These are phyloP conservation scores for Sugiyamaella pinicola DNA, from an alignment of 1,139 yeast genomes.

Conservation along the genomic window DNA sequence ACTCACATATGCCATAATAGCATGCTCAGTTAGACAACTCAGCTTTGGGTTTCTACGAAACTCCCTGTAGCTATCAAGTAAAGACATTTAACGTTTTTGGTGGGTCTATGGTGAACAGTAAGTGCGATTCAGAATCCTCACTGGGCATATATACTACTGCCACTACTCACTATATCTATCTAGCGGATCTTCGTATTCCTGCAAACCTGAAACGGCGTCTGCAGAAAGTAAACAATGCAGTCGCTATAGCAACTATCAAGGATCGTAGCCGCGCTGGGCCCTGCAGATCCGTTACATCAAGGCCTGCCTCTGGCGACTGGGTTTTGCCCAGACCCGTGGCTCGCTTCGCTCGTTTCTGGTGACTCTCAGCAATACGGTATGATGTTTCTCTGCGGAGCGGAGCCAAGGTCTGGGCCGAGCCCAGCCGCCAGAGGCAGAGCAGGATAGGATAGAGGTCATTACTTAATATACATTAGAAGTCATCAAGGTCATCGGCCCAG, in stretches of 20 bases:
- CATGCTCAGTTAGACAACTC: slow-evolving; percentile 23
- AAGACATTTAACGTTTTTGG: no score
- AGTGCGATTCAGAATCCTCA: no score
- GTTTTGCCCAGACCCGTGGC: no score
- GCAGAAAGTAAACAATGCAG: not conserved
- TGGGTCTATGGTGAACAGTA: no score
- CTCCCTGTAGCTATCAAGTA: slow-evolving; percentile 20
- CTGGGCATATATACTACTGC: no score
- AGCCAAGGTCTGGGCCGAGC: not conserved
- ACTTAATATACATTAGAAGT: slow-evolving; percentile 9
- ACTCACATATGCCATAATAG: slow-evolving; percentile 31
- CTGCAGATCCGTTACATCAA: no score
- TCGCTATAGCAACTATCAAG: not conserved
- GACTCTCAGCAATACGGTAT: no score
- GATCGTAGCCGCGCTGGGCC: not conserved
- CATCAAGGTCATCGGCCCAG: slow-evolving; percentile 31
- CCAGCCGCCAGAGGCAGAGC: not conserved
- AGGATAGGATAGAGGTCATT: not conserved
- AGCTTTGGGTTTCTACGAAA: slow-evolving; percentile 29
- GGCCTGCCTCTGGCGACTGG: no score
- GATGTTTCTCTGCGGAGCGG: no score
- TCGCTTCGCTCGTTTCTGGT: no score
- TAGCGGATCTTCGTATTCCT: no score
- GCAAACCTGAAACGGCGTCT: not conserved
- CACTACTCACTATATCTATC: no score